phyloP scores from a whole-genome alignment of 208 protist genomes.

The Trypanosoma platydactyli region DNA sequence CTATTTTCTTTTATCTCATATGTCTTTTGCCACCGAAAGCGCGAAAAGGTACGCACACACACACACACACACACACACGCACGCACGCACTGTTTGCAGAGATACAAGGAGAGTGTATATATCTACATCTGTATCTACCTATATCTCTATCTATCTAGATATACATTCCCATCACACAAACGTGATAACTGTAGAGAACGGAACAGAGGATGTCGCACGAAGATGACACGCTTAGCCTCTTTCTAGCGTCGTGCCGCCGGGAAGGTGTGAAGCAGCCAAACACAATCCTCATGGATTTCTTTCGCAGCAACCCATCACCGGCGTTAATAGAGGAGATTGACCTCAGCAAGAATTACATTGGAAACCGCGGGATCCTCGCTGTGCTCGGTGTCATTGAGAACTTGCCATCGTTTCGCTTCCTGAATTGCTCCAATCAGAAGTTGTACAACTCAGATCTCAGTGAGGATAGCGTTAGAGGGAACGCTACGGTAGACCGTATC shows the following conservation, averaged over 20 bases:
- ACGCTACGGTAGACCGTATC: conserved; percentile 78
- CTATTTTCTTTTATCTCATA: too few species aligned
- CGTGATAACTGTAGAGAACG: neutral
- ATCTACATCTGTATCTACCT: conserved; percentile 1
- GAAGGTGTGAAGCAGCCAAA: conserved; percentile 86
- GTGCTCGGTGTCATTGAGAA: conserved; percentile 74
- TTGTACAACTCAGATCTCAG: conserved; percentile 91
- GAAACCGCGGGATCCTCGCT: conserved; percentile 87
- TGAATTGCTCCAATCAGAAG: conserved; percentile 85
- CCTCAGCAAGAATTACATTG: conserved; percentile 82
- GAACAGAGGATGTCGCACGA: conserved; percentile 33
- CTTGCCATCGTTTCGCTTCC: conserved; percentile 75
- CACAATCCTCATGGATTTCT: conserved; percentile 66
- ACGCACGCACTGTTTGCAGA: too few species aligned
- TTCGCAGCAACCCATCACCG: conserved; percentile 57
- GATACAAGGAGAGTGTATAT: too few species aligned
- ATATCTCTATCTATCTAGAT: neutral
- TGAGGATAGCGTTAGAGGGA: conserved; percentile 87
- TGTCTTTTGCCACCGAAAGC: too few species aligned
- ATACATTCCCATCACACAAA: neutral
- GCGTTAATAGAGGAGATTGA: conserved; percentile 83
- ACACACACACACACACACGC: too few species aligned
- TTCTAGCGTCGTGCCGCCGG: conserved; percentile 71
- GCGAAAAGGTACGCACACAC: too few species aligned
- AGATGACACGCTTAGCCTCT: conserved; percentile 58